A percentile compares a stretch with the other conserved stretches of the same genome.
Evolutionary conservation across 345 rosid species (phyloP).

Genomic region (Cardamine chenopodiifolia): DNA sequence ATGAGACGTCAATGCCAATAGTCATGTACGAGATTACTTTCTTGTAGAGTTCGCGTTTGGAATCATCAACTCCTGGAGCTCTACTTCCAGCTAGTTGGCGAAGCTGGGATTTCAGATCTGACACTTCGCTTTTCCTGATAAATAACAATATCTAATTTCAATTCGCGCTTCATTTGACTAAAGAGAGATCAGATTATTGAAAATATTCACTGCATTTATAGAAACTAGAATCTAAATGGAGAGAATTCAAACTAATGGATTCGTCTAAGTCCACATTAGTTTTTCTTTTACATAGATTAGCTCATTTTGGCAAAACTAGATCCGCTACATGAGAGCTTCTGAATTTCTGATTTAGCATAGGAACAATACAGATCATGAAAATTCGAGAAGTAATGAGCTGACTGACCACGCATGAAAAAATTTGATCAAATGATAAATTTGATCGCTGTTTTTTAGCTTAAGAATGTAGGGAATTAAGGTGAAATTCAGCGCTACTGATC

Average conservation of each 20-base stretch:
- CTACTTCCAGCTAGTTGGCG: slow-evolving; percentile 97
- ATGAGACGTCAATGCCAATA: slow-evolving; percentile 88
- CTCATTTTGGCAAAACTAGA: slow-evolving; percentile 23
- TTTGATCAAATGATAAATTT: slow-evolving; percentile 18
- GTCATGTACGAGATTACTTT: slow-evolving; percentile 96
- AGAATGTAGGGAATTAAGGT: not conserved
- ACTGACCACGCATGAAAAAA: slow-evolving; percentile 5
- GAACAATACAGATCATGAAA: not conserved
- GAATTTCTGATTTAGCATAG: slow-evolving; percentile 5
- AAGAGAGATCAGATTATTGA: slow-evolving; percentile 21
- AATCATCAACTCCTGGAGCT: slow-evolving; percentile 92
- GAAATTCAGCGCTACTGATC: not conserved
- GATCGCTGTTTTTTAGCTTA: not conserved
- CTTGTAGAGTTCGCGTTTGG: slow-evolving; percentile 92
- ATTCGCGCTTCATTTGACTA: not conserved
- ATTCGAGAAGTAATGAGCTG: slow-evolving; percentile 17
- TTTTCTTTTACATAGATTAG: not conserved
- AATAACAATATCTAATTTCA: slow-evolving; percentile 8
- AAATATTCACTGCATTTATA: not conserved
- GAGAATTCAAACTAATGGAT: slow-evolving; percentile 14
- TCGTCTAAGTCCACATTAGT: slow-evolving; percentile 11
- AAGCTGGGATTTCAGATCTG: slow-evolving; percentile 90
- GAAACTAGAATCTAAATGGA: not conserved
- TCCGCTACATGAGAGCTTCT: slow-evolving; percentile 12
- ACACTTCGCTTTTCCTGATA: slow-evolving; percentile 88